Conservation (phyloP, 169 alveolate genomes). For the Plasmodium reichenowi region DNA sequence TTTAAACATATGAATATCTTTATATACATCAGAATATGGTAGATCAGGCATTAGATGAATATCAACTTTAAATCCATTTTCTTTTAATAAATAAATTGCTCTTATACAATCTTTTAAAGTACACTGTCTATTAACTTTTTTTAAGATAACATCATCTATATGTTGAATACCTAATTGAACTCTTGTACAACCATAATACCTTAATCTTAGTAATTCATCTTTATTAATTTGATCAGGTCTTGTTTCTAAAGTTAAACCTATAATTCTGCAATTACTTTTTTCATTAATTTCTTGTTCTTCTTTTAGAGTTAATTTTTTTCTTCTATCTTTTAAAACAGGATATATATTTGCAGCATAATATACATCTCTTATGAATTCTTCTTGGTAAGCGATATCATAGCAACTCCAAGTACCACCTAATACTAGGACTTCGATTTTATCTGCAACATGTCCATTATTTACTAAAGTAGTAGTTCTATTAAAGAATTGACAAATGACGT, state of each 20-base stretch:
- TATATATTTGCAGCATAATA: constrained; percentile 94
- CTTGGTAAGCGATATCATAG: constrained; percentile 92
- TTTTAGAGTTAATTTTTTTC: constrained; percentile 74
- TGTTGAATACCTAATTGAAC: constrained; percentile 97
- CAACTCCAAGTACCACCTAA: constrained; percentile 97
- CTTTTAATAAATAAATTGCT: constrained; percentile 92
- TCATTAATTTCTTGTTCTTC: constrained; percentile 83
- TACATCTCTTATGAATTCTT: constrained; percentile 92
- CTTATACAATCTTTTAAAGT: constrained; percentile 85
- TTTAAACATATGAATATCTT: constrained; percentile 92
- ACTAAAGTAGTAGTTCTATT: constrained; percentile 93
- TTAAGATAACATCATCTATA: constrained; percentile 89
- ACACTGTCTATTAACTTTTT: constrained; percentile 89
- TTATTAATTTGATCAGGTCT: constrained; percentile 94
- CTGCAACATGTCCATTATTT: constrained; percentile 93
- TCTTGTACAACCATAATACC: constrained; percentile 93
- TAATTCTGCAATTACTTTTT: constrained; percentile 78
- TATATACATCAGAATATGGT: constrained; percentile 89
- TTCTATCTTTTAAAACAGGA: constrained; percentile 81
- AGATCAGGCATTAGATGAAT: constrained; percentile 96
- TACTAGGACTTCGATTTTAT: constrained; percentile 94
- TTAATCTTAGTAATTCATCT: constrained; percentile 87
- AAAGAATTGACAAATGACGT: constrained; percentile 91
- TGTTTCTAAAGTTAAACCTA: constrained; percentile 91
- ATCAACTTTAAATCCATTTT: constrained; percentile 94